Conservation (phyloP, 164 flowering plant species). For the Vitis riparia region DNA sequence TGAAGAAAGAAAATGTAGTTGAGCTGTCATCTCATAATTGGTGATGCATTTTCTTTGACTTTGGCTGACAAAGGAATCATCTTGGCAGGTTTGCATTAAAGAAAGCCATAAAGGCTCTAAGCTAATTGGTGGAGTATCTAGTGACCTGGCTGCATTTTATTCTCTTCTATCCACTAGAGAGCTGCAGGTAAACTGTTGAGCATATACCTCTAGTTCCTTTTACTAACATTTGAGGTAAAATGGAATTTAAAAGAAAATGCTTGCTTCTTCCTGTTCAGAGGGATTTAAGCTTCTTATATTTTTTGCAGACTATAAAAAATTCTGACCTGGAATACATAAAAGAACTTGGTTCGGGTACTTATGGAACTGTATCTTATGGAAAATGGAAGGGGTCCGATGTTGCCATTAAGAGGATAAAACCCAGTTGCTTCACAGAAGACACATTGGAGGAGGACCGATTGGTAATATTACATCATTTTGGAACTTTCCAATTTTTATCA, state of each 20-base stretch:
- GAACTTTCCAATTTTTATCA: not conserved
- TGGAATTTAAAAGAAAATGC: not conserved
- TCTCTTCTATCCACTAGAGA: conserved; percentile 23
- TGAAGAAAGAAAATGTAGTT: not conserved
- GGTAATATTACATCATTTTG: conserved; percentile 20
- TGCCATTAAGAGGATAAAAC: conserved; percentile 41
- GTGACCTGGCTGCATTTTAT: conserved; percentile 13
- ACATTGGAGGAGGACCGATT: conserved; percentile 27
- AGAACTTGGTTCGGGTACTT: conserved; percentile 40
- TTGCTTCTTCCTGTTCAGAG: not conserved
- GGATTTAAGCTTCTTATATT: not conserved
- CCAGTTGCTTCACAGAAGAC: conserved; percentile 30
- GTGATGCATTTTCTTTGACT: not conserved
- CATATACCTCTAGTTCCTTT: not conserved
- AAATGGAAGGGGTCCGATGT: conserved; percentile 54
- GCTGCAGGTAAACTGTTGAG: conserved; percentile 29
- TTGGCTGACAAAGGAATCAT: not conserved
- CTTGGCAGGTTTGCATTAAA: conserved; percentile 15
- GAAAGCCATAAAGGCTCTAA: conserved; percentile 9
- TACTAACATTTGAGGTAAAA: not conserved
- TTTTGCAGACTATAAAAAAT: conserved; percentile 27
- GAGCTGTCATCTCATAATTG: too few relatives aligned
- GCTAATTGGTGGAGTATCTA: conserved; percentile 11
- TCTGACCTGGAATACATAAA: conserved; percentile 40
- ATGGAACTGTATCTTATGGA: conserved; percentile 45